Percentiles rank a stretch among this genome's conserved stretches.
phyloP scores from a whole-genome alignment of 306 rosid genomes.

The Psophocarpus tetragonolobus region DNA sequence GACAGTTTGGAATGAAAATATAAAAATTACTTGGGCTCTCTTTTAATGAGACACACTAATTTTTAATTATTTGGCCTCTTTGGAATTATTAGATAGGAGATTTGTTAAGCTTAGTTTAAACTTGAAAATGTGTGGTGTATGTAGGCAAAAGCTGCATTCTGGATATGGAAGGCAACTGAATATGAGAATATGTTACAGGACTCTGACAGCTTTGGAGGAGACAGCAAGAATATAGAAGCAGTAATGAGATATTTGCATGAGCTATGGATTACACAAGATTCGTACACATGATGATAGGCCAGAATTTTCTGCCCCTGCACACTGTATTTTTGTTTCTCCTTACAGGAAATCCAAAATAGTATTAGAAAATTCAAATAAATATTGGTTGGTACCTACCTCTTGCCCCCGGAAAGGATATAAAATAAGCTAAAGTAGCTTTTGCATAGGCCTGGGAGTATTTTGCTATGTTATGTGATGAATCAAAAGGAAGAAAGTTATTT shows the following conservation, averaged over 20 bases:
- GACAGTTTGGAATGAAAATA: background rate
- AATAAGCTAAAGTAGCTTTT: slow-evolving; percentile 38
- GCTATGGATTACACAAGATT: slow-evolving; percentile 43
- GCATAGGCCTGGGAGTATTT: slow-evolving; percentile 33
- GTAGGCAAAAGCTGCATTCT: slow-evolving; percentile 41
- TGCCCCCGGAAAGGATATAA: background rate
- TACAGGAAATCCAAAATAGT: slow-evolving; percentile 5
- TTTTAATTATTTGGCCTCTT: slow-evolving; percentile 1
- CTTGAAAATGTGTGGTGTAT: background rate
- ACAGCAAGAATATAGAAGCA: slow-evolving; percentile 46
- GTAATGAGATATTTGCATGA: slow-evolving; percentile 35
- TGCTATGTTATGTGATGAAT: slow-evolving; percentile 34
- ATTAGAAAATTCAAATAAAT: slow-evolving; percentile 4
- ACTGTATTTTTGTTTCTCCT: slow-evolving; percentile 23
- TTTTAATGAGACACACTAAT: background rate
- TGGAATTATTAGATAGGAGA: slow-evolving; percentile 24
- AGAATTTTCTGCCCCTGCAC: slow-evolving; percentile 34
- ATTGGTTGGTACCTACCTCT: slow-evolving; percentile 15
- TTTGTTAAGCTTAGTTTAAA: slow-evolving; percentile 32
- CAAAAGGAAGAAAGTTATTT: background rate
- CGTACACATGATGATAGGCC: slow-evolving; percentile 37
- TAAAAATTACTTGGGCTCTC: background rate
- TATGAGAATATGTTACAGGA: slow-evolving; percentile 42
- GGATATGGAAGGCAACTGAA: slow-evolving; percentile 38
- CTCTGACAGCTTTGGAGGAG: slow-evolving; percentile 51